These are phyloP conservation scores for Yamadazyma oceani DNA, from an alignment of 1,139 yeast species.

Conservation along the genomic window DNA sequence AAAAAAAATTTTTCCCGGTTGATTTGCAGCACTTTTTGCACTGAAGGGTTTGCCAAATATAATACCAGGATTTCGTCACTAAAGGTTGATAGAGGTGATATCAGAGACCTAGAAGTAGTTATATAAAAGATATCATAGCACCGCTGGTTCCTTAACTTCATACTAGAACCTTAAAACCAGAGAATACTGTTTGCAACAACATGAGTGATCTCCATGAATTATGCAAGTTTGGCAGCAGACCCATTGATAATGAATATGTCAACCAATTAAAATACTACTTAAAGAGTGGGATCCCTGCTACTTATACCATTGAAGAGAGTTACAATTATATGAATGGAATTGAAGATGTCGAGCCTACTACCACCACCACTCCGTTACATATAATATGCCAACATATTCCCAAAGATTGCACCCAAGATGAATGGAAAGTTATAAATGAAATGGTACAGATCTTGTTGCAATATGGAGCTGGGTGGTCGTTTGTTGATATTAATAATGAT, in stretches of 20 bases:
- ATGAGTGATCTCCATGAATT: constrained; percentile 76
- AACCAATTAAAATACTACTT: constrained; percentile 46
- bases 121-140: too few species aligned
- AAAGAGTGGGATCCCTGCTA: constrained; percentile 71
- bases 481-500: constrained; percentile 61
- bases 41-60: too few species aligned
- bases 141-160: too few species aligned
- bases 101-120: too few species aligned
- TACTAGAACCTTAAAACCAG: too few species aligned
- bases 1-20: too few species aligned
- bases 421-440: constrained; percentile 44
- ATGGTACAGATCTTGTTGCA: constrained; percentile 70
- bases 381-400: constrained; percentile 58
- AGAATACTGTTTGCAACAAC: too few species aligned
- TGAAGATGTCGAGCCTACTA: constrained; percentile 37
- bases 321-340: constrained; percentile 48
- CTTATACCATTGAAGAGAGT: constrained; percentile 79
- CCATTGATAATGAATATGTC: constrained; percentile 51
- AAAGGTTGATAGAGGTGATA: too few species aligned
- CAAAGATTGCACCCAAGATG: constrained; percentile 38
- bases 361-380: constrained; percentile 81
- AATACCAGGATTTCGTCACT: too few species aligned
- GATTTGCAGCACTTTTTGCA: too few species aligned
- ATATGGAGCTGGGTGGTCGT: constrained; percentile 92
- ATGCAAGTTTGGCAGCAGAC: constrained; percentile 56